These are phyloP conservation scores for Hypsizygus ulmarius DNA, from an alignment of 1,284 basidiomycete species.

Conservation along the genomic window DNA sequence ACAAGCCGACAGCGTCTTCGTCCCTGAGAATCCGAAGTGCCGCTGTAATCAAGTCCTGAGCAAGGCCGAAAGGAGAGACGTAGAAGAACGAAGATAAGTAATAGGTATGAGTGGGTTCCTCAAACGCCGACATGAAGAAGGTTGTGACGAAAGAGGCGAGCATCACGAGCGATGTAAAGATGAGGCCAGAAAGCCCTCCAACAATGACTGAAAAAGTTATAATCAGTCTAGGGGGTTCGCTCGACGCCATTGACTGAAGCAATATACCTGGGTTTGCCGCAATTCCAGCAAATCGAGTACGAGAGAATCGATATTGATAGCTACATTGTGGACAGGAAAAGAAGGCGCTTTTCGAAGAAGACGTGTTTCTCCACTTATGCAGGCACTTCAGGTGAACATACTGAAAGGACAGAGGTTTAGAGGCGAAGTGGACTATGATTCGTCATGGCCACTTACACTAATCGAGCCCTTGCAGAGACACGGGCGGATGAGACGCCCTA, in stretches of 20 bases:
- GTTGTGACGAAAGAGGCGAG: slow-evolving; percentile 70
- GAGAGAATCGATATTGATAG: slow-evolving; percentile 70
- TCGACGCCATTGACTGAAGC: slow-evolving; percentile 2
- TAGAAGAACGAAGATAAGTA: slow-evolving; percentile 48
- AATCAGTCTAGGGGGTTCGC: slow-evolving; percentile 1
- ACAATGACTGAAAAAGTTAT: slow-evolving; percentile 50
- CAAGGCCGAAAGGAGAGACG: slow-evolving; percentile 56
- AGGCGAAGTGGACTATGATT: slow-evolving; percentile 10
- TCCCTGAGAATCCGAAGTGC: slow-evolving; percentile 65
- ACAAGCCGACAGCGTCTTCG: slow-evolving; percentile 41
- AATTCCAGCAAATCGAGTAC: slow-evolving; percentile 64
- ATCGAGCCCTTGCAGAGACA: slow-evolving; percentile 80
- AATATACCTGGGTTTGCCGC: slow-evolving; percentile 68
- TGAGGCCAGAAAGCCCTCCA: slow-evolving; percentile 56
- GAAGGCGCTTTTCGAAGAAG: slow-evolving; percentile 58
- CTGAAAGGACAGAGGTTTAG: slow-evolving; percentile 31
- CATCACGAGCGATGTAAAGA: slow-evolving; percentile 69
- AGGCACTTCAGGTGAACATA: slow-evolving; percentile 77
- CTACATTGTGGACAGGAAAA: slow-evolving; percentile 75
- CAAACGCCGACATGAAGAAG: slow-evolving; percentile 56
- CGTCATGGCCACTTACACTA: slow-evolving; percentile 47
- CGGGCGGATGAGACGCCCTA: slow-evolving; percentile 71
- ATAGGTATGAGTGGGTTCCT: slow-evolving; percentile 37
- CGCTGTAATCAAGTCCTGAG: slow-evolving; percentile 60
- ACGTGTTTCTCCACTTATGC: slow-evolving; percentile 65